Conservation (phyloP, 495 filamentous ascomycete species). For the Aspergillus indologenus region DNA sequence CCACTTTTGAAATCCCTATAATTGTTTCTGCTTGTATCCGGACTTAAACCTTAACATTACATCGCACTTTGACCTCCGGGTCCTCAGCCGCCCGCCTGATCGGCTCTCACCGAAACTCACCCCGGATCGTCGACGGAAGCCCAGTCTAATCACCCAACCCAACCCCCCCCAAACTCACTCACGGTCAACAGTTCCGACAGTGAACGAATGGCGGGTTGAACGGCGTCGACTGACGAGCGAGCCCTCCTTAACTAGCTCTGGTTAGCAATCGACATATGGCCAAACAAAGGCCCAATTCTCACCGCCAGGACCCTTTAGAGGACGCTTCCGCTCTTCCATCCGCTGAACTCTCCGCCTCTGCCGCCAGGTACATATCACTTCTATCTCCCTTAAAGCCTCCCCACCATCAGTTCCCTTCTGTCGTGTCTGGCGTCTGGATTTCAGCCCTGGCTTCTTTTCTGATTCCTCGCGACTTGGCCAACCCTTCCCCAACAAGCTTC, state of each 20-base stretch:
- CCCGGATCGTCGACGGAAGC: conserved; percentile 5
- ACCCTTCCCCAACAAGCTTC: not conserved
- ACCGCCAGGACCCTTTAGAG: conserved; percentile 51
- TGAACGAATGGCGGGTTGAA: conserved; percentile 51
- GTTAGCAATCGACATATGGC: conserved; percentile 50
- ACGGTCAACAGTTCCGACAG: conserved; percentile 22
- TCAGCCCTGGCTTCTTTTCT: not conserved
- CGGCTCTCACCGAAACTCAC: not conserved
- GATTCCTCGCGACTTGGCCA: not conserved
- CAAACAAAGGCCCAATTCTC: conserved; percentile 46
- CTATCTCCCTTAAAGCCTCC: conserved; percentile 17
- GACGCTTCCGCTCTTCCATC: conserved; percentile 38
- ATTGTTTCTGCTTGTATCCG: conserved; percentile 6
- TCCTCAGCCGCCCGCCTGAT: not conserved
- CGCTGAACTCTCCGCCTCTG: conserved; percentile 41
- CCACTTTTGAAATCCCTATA: not conserved
- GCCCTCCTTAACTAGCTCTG: conserved; percentile 32
- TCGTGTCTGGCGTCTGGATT: not conserved
- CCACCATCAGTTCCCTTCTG: conserved; percentile 7
- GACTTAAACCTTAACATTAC: too few relatives aligned
- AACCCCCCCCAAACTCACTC: conserved; percentile 23
- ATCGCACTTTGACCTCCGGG: too few relatives aligned
- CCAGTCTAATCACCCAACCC: conserved; percentile 9
- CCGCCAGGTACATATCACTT: conserved; percentile 47
- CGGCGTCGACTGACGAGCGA: conserved; percentile 36